Percentiles rank a stretch among this genome's conserved stretches.
These are phyloP conservation scores for Schizosaccharomyces osmophilus DNA, from an alignment of 805 yeast species.

Conservation along the genomic window DNA sequence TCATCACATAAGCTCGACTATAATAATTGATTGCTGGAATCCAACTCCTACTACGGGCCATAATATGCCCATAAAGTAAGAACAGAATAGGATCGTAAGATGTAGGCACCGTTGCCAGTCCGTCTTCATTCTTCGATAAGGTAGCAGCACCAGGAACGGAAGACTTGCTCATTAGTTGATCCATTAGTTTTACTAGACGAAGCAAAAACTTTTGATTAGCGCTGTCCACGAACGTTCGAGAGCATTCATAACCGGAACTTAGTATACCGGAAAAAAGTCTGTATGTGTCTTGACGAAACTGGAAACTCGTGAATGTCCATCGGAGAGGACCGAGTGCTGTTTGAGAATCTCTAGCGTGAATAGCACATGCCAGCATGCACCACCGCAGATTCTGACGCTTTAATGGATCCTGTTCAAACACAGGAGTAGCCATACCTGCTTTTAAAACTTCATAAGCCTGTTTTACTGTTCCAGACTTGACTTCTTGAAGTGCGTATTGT, in stretches of 20 bases:
- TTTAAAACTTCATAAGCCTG: slow-evolving; percentile 49
- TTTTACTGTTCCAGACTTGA: slow-evolving; percentile 31
- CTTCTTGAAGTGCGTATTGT: slow-evolving; percentile 47
- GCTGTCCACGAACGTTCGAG: slow-evolving; percentile 42
- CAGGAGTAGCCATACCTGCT: slow-evolving; percentile 53
- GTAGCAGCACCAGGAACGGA: slow-evolving; percentile 7
- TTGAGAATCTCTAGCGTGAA: slow-evolving; percentile 25
- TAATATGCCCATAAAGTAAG: slow-evolving; percentile 53
- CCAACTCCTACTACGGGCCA: slow-evolving; percentile 63
- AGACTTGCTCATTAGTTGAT: slow-evolving; percentile 32
- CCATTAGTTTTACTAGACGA: slow-evolving; percentile 75
- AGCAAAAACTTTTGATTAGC: slow-evolving; percentile 76
- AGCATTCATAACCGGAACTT: slow-evolving; percentile 32
- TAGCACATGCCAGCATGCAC: slow-evolving; percentile 25
- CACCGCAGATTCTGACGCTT: background rate
- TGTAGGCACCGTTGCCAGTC: slow-evolving; percentile 2
- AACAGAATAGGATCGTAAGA: slow-evolving; percentile 35
- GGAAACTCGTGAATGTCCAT: slow-evolving; percentile 15
- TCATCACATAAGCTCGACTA: slow-evolving; percentile 39
- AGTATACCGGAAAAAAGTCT: slow-evolving; percentile 43
- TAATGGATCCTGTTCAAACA: slow-evolving; percentile 36
- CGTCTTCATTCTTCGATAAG: slow-evolving; percentile 4
- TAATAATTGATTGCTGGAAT: slow-evolving; percentile 61
- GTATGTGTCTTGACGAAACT: slow-evolving; percentile 24
- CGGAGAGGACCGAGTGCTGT: slow-evolving; percentile 37